These are phyloP conservation scores for Zancudomyces culisetae DNA, from an alignment of 371 early-diverging fungal genomes.

Conservation along the genomic window DNA sequence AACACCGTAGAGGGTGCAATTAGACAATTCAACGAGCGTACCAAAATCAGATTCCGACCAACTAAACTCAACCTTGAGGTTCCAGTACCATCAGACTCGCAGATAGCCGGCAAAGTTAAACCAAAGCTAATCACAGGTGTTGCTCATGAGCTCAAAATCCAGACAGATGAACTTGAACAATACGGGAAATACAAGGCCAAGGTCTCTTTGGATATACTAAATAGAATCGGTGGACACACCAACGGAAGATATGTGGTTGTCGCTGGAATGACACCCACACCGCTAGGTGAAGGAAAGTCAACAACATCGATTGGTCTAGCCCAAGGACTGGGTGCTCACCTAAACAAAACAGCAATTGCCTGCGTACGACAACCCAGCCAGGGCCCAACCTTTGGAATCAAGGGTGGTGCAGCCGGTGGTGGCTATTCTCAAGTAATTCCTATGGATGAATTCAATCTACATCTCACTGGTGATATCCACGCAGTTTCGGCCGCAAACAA, in stretches of 20 bases:
- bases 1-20: conserved; percentile 64
- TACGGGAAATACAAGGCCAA: conserved; percentile 85
- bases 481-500: conserved; percentile 95
- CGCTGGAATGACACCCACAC: conserved; percentile 95
- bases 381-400: conserved; percentile 96
- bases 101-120: conserved; percentile 69
- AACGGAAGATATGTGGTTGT: conserved; percentile 88
- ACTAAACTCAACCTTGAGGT: conserved; percentile 37
- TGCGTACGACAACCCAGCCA: conserved; percentile 95
- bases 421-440: conserved; percentile 95
- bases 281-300: conserved; percentile 94
- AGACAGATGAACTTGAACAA: conserved; percentile 43
- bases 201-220: conserved; percentile 55
- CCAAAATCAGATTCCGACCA: conserved; percentile 27
- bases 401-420: conserved; percentile 95
- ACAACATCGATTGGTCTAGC: conserved; percentile 86
- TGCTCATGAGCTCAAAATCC: conserved; percentile 50
- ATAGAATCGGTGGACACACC: conserved; percentile 52
- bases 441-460: conserved; percentile 97
- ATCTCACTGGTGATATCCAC: conserved; percentile 94
- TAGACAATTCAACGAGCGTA: conserved; percentile 39
- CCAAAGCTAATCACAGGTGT: conserved; percentile 65
- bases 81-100: conserved; percentile 84
- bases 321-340: conserved; percentile 85
- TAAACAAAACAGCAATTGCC: conserved; percentile 69